Evolutionary conservation across 2,329 filamentous ascomycete species (phyloP).

Genomic region (Claviceps maximensis): DNA sequence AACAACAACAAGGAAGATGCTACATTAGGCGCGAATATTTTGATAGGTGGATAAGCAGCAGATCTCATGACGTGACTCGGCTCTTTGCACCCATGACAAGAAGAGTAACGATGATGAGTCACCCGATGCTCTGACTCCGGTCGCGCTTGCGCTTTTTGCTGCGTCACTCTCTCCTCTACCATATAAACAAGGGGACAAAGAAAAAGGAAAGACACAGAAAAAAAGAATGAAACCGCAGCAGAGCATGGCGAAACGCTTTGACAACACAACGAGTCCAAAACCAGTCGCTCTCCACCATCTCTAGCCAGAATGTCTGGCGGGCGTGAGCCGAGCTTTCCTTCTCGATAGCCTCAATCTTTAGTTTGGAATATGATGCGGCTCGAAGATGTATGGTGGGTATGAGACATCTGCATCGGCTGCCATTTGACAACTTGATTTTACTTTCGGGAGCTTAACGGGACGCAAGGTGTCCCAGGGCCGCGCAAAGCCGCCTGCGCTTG

Average conservation of each 20-base stretch:
- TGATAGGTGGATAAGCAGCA: not conserved
- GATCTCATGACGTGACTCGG: not conserved
- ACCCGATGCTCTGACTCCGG: conserved; percentile 4
- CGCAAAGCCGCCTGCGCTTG: conserved; percentile 5
- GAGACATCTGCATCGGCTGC: not conserved
- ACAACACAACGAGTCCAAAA: not conserved
- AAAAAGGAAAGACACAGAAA: too few species aligned
- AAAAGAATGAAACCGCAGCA: not conserved
- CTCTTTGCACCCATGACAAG: not conserved
- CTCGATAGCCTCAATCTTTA: not conserved
- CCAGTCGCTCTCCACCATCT: not conserved
- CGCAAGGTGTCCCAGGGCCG: conserved; percentile 5
- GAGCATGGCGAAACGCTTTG: not conserved
- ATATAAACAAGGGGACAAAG: too few species aligned
- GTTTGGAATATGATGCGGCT: not conserved
- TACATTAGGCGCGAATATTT: not conserved
- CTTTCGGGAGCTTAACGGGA: conserved; percentile 8
- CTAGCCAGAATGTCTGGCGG: not conserved
- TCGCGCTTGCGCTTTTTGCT: conserved; percentile 2
- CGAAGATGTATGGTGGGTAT: not conserved
- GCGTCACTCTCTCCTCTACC: not conserved
- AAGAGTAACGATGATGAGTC: conserved; percentile 7
- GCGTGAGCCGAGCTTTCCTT: not conserved
- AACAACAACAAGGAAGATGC: too few species aligned
- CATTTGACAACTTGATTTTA: not conserved